Evolutionary conservation across 148 eudicot species (phyloP).

Genomic region (Agrostemma githago): DNA sequence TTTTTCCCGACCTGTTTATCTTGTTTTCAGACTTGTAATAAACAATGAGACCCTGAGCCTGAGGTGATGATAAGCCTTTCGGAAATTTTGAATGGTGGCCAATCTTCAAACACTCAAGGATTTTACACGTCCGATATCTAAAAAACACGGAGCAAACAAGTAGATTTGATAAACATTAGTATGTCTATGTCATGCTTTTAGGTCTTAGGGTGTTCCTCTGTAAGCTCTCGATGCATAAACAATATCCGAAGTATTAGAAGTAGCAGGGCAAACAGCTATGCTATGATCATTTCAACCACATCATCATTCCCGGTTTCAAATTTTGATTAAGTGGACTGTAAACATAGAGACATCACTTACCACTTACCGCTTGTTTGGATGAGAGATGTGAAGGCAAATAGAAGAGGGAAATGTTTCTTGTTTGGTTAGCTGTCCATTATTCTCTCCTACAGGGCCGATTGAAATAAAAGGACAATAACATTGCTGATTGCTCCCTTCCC

Average conservation of each 20-base stretch:
- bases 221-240: background rate
- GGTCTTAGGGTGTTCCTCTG: background rate
- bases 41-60: background rate
- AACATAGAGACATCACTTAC: too few relatives aligned
- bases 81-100: background rate
- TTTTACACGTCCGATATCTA: background rate
- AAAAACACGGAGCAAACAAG: background rate
- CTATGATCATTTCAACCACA: background rate
- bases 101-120: background rate
- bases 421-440: too few relatives aligned
- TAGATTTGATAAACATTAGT: background rate
- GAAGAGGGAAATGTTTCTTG: too few relatives aligned
- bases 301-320: background rate
- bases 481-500: too few relatives aligned
- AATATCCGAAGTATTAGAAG: too few relatives aligned
- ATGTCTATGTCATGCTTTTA: background rate
- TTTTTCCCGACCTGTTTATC: background rate
- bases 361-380: too few relatives aligned
- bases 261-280: background rate
- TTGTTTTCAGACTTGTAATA: background rate
- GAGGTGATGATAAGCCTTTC: too few relatives aligned
- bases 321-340: too few relatives aligned
- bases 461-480: too few relatives aligned
- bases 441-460: too few relatives aligned
- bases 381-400: too few relatives aligned